Conservation (phyloP, 306 rosid species). For the Geum urbanum region DNA sequence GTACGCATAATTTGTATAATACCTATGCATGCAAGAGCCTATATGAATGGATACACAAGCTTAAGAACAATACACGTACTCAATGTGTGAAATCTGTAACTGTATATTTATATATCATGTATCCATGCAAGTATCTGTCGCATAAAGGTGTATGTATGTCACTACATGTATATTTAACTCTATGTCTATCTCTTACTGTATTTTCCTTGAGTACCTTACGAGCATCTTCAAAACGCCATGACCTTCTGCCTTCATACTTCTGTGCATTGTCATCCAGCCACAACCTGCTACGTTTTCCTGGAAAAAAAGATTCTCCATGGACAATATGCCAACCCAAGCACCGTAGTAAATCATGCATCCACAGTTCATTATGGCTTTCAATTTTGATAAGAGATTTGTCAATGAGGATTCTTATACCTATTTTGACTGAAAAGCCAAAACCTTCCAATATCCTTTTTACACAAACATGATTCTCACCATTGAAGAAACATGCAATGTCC, state of each 20-base stretch:
- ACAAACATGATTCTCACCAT: slow-evolving; percentile 6
- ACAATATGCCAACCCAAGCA: slow-evolving; percentile 21
- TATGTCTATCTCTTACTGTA: not conserved
- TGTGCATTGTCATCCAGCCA: slow-evolving; percentile 12
- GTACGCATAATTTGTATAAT: not conserved
- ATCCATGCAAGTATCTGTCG: too few relatives aligned
- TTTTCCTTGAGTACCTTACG: not conserved
- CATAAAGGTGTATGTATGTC: not conserved
- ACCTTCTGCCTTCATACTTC: not conserved
- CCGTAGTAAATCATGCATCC: slow-evolving; percentile 26
- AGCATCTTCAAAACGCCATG: not conserved
- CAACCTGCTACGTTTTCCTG: slow-evolving; percentile 8
- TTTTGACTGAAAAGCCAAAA: not conserved
- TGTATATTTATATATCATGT: not conserved
- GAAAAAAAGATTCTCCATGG: not conserved
- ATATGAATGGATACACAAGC: not conserved
- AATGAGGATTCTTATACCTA: not conserved
- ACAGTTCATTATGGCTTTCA: not conserved
- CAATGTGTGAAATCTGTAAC: not conserved
- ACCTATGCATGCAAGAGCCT: not conserved
- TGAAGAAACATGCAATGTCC: slow-evolving; percentile 24
- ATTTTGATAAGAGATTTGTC: slow-evolving; percentile 9
- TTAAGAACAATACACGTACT: too few relatives aligned
- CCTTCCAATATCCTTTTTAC: not conserved
- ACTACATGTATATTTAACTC: not conserved